Evolutionary conservation across 2,329 filamentous ascomycete genomes (phyloP).

Genomic region (Venturia pyrina): DNA sequence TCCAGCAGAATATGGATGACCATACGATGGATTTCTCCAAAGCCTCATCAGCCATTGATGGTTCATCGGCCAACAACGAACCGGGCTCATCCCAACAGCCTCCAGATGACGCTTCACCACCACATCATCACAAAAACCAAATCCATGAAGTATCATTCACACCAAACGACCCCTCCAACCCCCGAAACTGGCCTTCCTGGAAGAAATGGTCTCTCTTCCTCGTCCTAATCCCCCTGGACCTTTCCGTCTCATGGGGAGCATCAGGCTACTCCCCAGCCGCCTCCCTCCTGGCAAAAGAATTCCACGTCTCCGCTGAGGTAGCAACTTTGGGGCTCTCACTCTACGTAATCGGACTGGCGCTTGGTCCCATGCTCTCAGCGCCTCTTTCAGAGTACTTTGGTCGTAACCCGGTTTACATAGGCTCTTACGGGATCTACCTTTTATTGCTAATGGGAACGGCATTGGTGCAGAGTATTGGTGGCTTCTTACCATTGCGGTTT

Average conservation of each 20-base stretch:
- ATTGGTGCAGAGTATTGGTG: not conserved
- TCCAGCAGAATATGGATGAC: not conserved
- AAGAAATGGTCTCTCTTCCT: slow-evolving; percentile 45
- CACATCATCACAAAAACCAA: slow-evolving; percentile 27
- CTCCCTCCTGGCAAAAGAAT: slow-evolving; percentile 25
- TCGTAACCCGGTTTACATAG: slow-evolving; percentile 57
- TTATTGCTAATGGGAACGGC: not conserved
- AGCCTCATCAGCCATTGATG: not conserved
- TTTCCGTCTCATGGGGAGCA: slow-evolving; percentile 16
- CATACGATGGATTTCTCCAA: not conserved
- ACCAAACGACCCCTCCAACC: slow-evolving; percentile 52
- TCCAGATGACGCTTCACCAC: no score
- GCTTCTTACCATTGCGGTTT: not conserved
- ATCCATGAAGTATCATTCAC: slow-evolving; percentile 67
- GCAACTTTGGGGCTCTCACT: slow-evolving; percentile 32
- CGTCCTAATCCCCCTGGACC: slow-evolving; percentile 22
- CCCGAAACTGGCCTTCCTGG: slow-evolving; percentile 55
- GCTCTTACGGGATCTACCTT: slow-evolving; percentile 47
- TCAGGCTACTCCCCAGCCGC: slow-evolving; percentile 6
- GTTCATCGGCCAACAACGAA: not conserved
- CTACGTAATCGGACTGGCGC: slow-evolving; percentile 32
- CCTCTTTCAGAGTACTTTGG: slow-evolving; percentile 64
- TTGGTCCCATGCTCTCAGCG: slow-evolving; percentile 47
- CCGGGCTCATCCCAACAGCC: slow-evolving; percentile 19
- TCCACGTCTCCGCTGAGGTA: slow-evolving; percentile 28